Conservation (phyloP, 2,329 filamentous ascomycete genomes). For the Aureobasidium sp. region DNA sequence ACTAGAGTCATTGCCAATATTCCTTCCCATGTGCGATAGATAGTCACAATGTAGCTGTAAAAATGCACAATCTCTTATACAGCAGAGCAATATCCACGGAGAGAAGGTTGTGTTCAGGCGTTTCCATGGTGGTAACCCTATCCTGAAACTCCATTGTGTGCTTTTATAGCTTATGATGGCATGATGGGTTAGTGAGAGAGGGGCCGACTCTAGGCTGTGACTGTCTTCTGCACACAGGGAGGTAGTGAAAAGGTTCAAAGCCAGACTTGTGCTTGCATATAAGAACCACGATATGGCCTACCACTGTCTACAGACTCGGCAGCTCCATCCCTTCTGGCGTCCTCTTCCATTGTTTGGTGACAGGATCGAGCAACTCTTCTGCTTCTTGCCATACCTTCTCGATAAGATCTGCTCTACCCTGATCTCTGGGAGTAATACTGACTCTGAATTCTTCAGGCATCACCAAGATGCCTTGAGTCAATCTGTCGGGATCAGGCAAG, state of each 20-base stretch:
- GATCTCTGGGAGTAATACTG: conserved; percentile 29
- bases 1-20: too few relatives aligned
- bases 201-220: too few relatives aligned
- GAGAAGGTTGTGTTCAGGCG: background rate
- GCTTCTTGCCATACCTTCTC: conserved; percentile 22
- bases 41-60: background rate
- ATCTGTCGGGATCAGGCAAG: conserved; percentile 31
- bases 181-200: background rate
- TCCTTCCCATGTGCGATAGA: too few relatives aligned
- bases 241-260: too few relatives aligned
- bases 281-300: background rate
- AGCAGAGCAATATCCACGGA: background rate
- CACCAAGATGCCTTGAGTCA: conserved; percentile 38
- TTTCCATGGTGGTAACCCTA: background rate
- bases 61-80: background rate
- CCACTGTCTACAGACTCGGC: background rate
- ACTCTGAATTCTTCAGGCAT: conserved; percentile 35
- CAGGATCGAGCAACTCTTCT: conserved; percentile 20
- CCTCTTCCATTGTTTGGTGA: conserved; percentile 24
- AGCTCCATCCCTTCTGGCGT: conserved; percentile 7
- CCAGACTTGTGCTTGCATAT: too few relatives aligned
- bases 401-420: conserved; percentile 25
- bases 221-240: too few relatives aligned
- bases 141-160: background rate
- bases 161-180: background rate